Evolutionary conservation across 768 basidiomycete genomes (phyloP), one percentile per base, ranked within the genome.

Genomic region (Leccinum fibrillosum): DNA sequence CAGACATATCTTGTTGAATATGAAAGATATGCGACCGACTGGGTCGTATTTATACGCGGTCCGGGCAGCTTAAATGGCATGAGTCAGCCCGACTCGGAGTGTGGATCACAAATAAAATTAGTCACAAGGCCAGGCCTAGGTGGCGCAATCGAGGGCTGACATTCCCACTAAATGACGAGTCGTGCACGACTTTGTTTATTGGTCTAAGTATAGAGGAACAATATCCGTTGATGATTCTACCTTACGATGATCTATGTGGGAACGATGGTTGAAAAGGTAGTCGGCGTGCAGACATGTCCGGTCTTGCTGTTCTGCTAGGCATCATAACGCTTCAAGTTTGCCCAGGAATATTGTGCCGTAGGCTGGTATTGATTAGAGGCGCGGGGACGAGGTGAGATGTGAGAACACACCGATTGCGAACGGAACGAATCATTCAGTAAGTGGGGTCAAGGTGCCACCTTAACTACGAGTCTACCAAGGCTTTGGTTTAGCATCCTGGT

Each of bases 301-400:
- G 83, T 90, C 76, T 92, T 92, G 80, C 86, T 89, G 72, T 90
- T 87, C 66, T 84, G 77, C 77, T 78, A 89, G 35, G 74, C 75
- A 58, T 89, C 82, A 69, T 81, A 82, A 56, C 74, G 76, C 71
- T 11, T 32, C 30, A 32, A 12, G 32, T 32, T 87, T 25, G 86
- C 91, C 90, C 90, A 94, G 6, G 83, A 72, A 74, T 94, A 94
- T 34, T 32, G 85, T 81, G 23, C 80, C 82, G 66, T 92, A 93
- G 54, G 89, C 92, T 94, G 25, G 56, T 5, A 47, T 30, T 37
- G 25, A 19, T 54, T 39, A 57, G 53, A 37, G 42, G n/a, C 52
- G 48, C n/a, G 49, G 5, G 34, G 23, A 35, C 52, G 19, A 47
- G 28, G 11, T 30, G 11, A 45, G 10, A 11, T 23, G 19, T 44